Evolutionary conservation across 2,329 filamentous ascomycete species (phyloP).

Genomic region (Dactylellina drechsleri): DNA sequence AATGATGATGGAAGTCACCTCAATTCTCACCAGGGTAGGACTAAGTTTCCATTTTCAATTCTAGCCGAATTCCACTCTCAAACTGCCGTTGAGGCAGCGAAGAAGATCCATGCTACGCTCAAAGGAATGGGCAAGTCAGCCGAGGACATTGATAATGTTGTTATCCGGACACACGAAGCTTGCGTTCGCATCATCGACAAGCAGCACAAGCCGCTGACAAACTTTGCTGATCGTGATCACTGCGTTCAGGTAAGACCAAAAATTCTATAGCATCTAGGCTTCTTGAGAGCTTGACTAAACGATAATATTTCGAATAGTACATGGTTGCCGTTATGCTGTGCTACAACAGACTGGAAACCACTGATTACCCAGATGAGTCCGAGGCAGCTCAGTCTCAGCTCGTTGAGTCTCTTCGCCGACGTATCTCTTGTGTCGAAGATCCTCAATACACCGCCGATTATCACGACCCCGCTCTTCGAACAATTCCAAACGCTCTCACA

Average conservation of each 20-base stretch:
- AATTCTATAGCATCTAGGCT: neutral
- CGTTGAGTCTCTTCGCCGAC: slow-evolving; percentile 89
- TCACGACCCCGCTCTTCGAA: slow-evolving; percentile 90
- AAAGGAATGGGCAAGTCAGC: slow-evolving; percentile 87
- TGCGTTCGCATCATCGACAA: slow-evolving; percentile 99
- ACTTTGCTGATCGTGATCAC: slow-evolving; percentile 99
- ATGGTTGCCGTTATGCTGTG: slow-evolving; percentile 97
- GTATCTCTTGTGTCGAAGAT: slow-evolving; percentile 96
- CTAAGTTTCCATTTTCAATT: neutral
- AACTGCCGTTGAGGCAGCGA: slow-evolving; percentile 93
- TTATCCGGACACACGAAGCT: slow-evolving; percentile 96
- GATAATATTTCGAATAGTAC: slow-evolving; percentile 67
- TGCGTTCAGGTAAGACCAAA: slow-evolving; percentile 77
- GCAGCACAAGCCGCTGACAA: slow-evolving; percentile 99
- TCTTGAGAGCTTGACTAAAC: neutral
- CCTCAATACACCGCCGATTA: slow-evolving; percentile 94
- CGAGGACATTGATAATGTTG: slow-evolving; percentile 90
- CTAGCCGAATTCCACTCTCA: slow-evolving; percentile 96
- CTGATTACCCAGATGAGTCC: slow-evolving; percentile 89
- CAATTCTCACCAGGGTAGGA: slow-evolving; percentile 35
- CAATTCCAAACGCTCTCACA: slow-evolving; percentile 95
- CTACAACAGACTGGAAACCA: slow-evolving; percentile 91
- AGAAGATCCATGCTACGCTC: slow-evolving; percentile 86
- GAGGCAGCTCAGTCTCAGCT: slow-evolving; percentile 91
- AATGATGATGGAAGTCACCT: neutral